Conservation (phyloP, 2,329 filamentous ascomycete species). For the Aspergillus pseudoviridinutans region DNA sequence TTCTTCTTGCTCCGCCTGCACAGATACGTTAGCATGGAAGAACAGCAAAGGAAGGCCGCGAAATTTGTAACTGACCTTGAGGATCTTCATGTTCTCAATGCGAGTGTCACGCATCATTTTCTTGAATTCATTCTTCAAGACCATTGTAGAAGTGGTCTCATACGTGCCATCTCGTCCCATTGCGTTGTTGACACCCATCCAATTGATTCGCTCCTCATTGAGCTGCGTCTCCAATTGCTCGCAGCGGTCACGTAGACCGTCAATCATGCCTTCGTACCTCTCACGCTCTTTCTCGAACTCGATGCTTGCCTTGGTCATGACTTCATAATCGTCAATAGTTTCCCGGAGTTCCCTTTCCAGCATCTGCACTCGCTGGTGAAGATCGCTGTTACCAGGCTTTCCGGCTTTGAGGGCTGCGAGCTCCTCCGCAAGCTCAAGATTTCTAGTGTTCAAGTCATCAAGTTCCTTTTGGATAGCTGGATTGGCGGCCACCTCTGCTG, state of each 20-base stretch:
- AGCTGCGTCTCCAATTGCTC: constrained; percentile 62
- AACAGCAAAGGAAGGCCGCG: neutral
- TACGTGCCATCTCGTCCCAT: constrained; percentile 34
- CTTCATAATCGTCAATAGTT: constrained; percentile 66
- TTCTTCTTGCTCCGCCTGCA: constrained; percentile 68
- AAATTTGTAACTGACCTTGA: constrained; percentile 54
- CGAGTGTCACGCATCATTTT: constrained; percentile 75
- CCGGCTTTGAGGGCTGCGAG: constrained; percentile 41
- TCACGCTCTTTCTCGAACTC: constrained; percentile 69
- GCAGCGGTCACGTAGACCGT: constrained; percentile 60
- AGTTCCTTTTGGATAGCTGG: constrained; percentile 58
- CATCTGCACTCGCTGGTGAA: constrained; percentile 48
- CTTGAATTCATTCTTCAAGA: constrained; percentile 71
- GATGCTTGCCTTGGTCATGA: constrained; percentile 65
- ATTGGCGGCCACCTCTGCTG: constrained; percentile 60
- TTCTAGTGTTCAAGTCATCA: constrained; percentile 50
- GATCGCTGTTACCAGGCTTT: constrained; percentile 32
- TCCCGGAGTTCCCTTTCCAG: constrained; percentile 64
- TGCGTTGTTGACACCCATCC: constrained; percentile 59
- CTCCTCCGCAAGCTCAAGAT: constrained; percentile 45
- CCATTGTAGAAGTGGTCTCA: constrained; percentile 63
- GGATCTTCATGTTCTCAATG: constrained; percentile 59
- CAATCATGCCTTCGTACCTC: constrained; percentile 59
- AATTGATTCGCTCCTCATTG: constrained; percentile 63
- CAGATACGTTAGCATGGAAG: constrained; percentile 13